Conservation (phyloP, 768 basidiomycete species). For the Xerocomus spinulosus region DNA sequence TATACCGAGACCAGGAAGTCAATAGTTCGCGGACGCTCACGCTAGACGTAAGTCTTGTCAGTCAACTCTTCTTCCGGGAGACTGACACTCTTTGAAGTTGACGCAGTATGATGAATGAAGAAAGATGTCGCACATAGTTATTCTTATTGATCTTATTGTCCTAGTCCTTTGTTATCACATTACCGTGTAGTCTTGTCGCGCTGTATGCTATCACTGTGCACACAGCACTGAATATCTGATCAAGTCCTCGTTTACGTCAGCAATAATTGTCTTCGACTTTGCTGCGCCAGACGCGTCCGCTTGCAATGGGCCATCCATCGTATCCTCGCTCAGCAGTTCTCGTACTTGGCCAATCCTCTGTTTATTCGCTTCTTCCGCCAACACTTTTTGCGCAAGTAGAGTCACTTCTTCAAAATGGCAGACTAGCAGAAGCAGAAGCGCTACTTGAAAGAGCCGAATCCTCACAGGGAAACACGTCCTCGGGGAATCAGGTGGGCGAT, state of each 20-base stretch:
- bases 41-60: slow-evolving; percentile 61
- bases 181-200: no score
- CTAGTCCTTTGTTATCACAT: not conserved
- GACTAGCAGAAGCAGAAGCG: slow-evolving; percentile 58
- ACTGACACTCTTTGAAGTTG: slow-evolving; percentile 19
- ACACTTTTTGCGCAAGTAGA: slow-evolving; percentile 72
- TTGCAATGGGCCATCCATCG: slow-evolving; percentile 27
- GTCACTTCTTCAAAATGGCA: slow-evolving; percentile 58
- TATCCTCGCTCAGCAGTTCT: slow-evolving; percentile 70
- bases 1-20: slow-evolving; percentile 90
- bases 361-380: slow-evolving; percentile 65
- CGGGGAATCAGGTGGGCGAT: slow-evolving; percentile 9
- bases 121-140: slow-evolving; percentile 23
- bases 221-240: no score
- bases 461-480: slow-evolving; percentile 8
- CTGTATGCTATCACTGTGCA: no score
- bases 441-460: slow-evolving; percentile 53
- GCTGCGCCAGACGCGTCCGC: not conserved
- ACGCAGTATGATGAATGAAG: slow-evolving; percentile 28
- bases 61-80: not conserved
- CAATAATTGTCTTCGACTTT: not conserved
- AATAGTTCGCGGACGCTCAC: slow-evolving; percentile 91
- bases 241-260: no score
- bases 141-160: slow-evolving; percentile 10
- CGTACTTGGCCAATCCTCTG: slow-evolving; percentile 53